Percentiles rank a stretch among this genome's conserved stretches.
Evolutionary conservation across 176 grass and related monocot genomes (phyloP).

Genomic region (Raddia distichophylla): DNA sequence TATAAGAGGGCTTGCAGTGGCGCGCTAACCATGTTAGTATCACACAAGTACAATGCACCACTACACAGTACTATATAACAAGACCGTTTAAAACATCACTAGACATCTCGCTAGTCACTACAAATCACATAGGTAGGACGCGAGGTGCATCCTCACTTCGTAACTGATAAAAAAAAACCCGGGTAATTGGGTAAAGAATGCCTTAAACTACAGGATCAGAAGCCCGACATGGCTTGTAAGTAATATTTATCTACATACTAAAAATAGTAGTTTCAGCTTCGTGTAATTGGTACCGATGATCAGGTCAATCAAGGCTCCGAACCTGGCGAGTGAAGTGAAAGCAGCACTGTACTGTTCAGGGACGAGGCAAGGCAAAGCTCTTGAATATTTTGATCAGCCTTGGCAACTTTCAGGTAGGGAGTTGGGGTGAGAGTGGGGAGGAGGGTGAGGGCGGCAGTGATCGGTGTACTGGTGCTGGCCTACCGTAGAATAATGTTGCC

Average conservation of each 20-base stretch:
- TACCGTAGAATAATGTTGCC: conserved; percentile 42
- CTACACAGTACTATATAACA: neutral
- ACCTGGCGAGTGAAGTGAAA: neutral
- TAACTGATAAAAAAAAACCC: too few species aligned
- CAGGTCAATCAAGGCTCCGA: neutral
- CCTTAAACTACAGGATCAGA: conserved; percentile 8
- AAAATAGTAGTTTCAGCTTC: conserved; percentile 4
- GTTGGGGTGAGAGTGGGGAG: neutral
- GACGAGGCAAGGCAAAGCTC: neutral
- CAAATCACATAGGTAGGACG: neutral
- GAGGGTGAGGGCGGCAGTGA: neutral
- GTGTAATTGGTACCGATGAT: neutral
- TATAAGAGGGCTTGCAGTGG: too few species aligned
- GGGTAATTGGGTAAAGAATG: neutral
- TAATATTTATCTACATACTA: conserved; percentile 36
- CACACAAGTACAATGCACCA: neutral
- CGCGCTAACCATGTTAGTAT: too few species aligned
- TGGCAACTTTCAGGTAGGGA: conserved; percentile 21
- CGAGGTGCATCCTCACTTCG: neutral
- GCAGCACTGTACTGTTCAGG: neutral
- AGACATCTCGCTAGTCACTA: neutral
- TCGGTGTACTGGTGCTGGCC: conserved; percentile 4
- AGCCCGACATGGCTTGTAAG: conserved; percentile 6
- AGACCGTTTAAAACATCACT: neutral
- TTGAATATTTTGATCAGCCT: neutral